Conservation (phyloP, 176 grass and related monocot genomes). For the Aegilops umbellulata region DNA sequence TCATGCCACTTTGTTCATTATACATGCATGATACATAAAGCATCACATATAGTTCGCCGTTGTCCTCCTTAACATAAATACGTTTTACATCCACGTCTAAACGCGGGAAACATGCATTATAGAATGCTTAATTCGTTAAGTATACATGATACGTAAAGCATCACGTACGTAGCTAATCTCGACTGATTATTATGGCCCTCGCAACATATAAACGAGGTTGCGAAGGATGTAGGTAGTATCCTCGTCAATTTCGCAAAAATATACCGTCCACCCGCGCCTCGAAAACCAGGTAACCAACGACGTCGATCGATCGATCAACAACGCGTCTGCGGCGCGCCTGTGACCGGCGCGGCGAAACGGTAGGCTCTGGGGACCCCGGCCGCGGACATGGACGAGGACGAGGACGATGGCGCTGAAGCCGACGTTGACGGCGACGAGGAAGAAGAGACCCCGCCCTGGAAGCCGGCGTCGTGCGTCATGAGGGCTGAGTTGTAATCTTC, state of each 20-base stretch:
- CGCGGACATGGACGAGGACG: neutral
- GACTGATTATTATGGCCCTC: neutral
- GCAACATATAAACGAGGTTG: neutral
- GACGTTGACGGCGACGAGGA: neutral
- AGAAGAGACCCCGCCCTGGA: neutral
- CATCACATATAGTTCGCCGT: neutral
- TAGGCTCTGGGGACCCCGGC: neutral
- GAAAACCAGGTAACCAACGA: neutral
- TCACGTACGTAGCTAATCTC: neutral
- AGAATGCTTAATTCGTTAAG: neutral
- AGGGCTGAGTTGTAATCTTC: constrained; percentile 25
- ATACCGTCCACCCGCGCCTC: neutral
- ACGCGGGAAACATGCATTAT: neutral
- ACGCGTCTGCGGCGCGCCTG: neutral
- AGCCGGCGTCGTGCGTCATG: neutral
- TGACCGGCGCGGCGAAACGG: neutral
- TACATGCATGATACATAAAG: neutral
- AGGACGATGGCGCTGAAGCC: neutral
- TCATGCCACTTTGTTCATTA: neutral
- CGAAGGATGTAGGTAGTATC: neutral
- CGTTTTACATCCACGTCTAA: neutral
- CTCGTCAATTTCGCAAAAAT: neutral
- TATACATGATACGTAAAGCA: neutral
- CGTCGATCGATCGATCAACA: neutral
- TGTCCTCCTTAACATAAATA: neutral